Evolutionary conservation across 2,329 filamentous ascomycete species (phyloP).

Genomic region (Venturia pyrina): DNA sequence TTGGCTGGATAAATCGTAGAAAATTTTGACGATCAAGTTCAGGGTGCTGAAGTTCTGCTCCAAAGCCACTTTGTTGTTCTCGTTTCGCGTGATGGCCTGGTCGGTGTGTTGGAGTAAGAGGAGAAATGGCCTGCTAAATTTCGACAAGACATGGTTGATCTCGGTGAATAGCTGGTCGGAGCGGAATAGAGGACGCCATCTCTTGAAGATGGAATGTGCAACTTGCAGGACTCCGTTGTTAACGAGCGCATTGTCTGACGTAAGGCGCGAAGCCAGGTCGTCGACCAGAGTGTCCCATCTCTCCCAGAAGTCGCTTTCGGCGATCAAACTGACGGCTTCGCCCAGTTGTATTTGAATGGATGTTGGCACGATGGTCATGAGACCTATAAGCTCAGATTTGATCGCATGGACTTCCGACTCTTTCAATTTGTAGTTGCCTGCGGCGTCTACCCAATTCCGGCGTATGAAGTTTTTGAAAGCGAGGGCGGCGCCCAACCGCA

Average conservation of each 20-base stretch:
- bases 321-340: constrained; percentile 93
- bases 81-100: constrained; percentile 60
- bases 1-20: constrained; percentile 96
- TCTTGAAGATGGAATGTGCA: constrained; percentile 93
- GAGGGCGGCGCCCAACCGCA: constrained; percentile 75
- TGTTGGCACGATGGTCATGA: constrained; percentile 88
- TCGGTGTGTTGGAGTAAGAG: constrained; percentile 66
- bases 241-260: constrained; percentile 66
- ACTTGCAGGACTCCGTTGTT: constrained; percentile 95
- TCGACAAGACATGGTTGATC: constrained; percentile 87
- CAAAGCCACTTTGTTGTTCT: constrained; percentile 63
- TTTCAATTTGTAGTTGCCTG: constrained; percentile 85
- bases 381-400: constrained; percentile 87
- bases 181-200: constrained; percentile 89
- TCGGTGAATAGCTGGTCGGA: constrained; percentile 89
- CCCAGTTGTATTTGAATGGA: constrained; percentile 88
- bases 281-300: constrained; percentile 93
- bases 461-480: constrained; percentile 99
- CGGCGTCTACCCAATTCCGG: constrained; percentile 81
- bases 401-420: constrained; percentile 76
- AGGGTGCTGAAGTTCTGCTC: constrained; percentile 74
- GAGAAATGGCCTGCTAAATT: constrained; percentile 77
- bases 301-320: constrained; percentile 94
- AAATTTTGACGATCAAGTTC: constrained; percentile 79
- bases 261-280: constrained; percentile 83